phyloP scores from a whole-genome alignment of 495 filamentous ascomycete genomes.

The Usnea hakonensis region DNA sequence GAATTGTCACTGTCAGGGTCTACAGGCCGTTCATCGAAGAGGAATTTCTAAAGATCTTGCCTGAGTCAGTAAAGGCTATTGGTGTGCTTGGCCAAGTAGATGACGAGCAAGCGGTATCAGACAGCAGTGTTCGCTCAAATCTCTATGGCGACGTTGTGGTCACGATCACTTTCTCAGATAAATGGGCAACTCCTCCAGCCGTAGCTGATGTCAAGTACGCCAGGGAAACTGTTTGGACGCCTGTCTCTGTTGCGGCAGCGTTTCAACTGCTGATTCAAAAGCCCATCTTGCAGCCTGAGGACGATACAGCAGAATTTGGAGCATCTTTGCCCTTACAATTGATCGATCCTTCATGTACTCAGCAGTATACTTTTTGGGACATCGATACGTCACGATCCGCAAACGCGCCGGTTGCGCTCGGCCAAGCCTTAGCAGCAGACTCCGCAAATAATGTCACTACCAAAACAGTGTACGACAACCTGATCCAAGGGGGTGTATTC shows the following conservation, averaged over 20 bases:
- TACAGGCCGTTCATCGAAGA: slow-evolving; percentile 94
- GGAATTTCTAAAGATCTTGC: slow-evolving; percentile 75
- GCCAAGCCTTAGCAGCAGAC: slow-evolving; percentile 65
- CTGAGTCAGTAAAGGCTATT: slow-evolving; percentile 63
- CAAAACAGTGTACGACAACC: slow-evolving; percentile 72
- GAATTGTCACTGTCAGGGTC: slow-evolving; percentile 82
- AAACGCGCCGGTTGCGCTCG: slow-evolving; percentile 56
- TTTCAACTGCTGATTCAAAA: slow-evolving; percentile 54
- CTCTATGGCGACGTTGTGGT: slow-evolving; percentile 85
- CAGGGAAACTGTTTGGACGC: slow-evolving; percentile 70
- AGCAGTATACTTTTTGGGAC: slow-evolving; percentile 94
- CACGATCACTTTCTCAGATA: slow-evolving; percentile 67
- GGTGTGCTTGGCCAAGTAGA: slow-evolving; percentile 59
- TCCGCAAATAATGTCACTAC: slow-evolving; percentile 69
- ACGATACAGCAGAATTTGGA: slow-evolving; percentile 30
- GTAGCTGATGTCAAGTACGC: slow-evolving; percentile 85
- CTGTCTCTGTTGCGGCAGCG: slow-evolving; percentile 62
- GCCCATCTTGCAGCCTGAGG: slow-evolving; percentile 42
- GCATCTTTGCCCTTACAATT: slow-evolving; percentile 37
- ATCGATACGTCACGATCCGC: slow-evolving; percentile 63
- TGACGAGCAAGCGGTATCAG: slow-evolving; percentile 48
- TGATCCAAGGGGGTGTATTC: slow-evolving; percentile 74
- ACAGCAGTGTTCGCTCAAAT: slow-evolving; percentile 66
- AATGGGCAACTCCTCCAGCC: slow-evolving; percentile 48
- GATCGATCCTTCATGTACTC: slow-evolving; percentile 42